Percentiles rank a stretch among this genome's conserved stretches.
Evolutionary conservation across 805 yeast genomes (phyloP).

Genomic region (Candida endomychidarum): DNA sequence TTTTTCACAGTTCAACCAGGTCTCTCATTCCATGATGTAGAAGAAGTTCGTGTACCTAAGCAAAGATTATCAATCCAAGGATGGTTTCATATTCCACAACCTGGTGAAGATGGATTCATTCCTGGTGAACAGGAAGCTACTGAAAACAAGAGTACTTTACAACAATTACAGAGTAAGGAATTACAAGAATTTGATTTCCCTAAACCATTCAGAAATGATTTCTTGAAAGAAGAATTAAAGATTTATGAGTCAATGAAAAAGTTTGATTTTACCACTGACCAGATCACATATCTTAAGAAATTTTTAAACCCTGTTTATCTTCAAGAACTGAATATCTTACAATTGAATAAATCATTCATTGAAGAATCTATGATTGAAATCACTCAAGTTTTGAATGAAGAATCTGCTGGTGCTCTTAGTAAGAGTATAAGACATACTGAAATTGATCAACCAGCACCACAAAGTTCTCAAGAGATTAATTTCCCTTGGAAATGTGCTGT

Average conservation of each 20-base stretch:
- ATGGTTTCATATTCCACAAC: constrained; percentile 98
- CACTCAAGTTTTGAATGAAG: constrained; percentile 55
- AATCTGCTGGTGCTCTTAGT: constrained; percentile 36
- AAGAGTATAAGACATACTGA: constrained; percentile 52
- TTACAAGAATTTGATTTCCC: constrained; percentile 83
- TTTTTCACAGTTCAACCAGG: constrained; percentile 97
- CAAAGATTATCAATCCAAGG: constrained; percentile 94
- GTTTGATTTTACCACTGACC: constrained; percentile 26
- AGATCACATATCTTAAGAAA: constrained; percentile 48
- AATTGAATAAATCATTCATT: constrained; percentile 52
- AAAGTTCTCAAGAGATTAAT: constrained; percentile 49
- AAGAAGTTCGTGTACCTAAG: constrained; percentile 89
- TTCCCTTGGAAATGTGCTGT: constrained; percentile 88
- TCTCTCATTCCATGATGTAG: constrained; percentile 94
- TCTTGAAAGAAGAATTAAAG: constrained; percentile 40
- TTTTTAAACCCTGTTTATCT: constrained; percentile 58
- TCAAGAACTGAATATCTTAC: constrained; percentile 33
- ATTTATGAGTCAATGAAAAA: constrained; percentile 23
- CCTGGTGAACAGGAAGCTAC: constrained; percentile 81
- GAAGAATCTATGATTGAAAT: constrained; percentile 73
- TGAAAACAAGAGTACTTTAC: constrained; percentile 73
- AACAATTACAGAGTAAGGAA: constrained; percentile 73
- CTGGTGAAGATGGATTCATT: constrained; percentile 82
- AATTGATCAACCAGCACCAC: constrained; percentile 62
- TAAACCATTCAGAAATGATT: constrained; percentile 50